phyloP scores from a whole-genome alignment of 148 eudicot species.

The Arctostaphylos glauca region DNA sequence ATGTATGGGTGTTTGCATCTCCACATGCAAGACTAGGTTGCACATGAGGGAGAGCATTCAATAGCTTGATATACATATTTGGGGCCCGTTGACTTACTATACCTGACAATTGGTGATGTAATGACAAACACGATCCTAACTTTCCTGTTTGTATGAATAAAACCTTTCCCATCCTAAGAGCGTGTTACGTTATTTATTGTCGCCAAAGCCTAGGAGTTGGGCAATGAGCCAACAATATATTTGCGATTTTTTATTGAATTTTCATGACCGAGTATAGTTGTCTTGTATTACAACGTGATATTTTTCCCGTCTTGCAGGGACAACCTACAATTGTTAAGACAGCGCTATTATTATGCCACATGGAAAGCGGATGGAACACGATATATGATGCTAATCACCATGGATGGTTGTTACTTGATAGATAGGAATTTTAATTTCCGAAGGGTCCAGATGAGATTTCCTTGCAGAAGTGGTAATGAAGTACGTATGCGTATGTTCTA shows the following conservation, averaged over 20 bases:
- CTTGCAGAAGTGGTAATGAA: conserved; percentile 70
- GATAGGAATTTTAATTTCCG: conserved; percentile 88
- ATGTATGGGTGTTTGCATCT: too few species aligned
- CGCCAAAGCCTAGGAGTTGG: not conserved
- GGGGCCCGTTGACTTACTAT: too few species aligned
- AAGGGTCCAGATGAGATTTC: conserved; percentile 99
- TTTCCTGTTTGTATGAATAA: not conserved
- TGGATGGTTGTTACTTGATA: conserved; percentile 86
- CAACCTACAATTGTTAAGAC: conserved; percentile 81
- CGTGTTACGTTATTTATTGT: not conserved
- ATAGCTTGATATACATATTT: too few species aligned
- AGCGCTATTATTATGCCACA: conserved; percentile 91
- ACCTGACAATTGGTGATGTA: too few species aligned
- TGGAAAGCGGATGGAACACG: conserved; percentile 99
- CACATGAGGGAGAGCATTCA: too few species aligned
- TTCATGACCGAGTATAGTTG: not conserved
- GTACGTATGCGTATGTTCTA: conserved; percentile 31
- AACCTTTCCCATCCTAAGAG: not conserved
- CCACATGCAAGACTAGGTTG: too few species aligned
- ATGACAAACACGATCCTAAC: too few species aligned
- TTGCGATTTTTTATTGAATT: not conserved
- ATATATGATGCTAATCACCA: conserved; percentile 88
- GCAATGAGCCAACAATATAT: not conserved
- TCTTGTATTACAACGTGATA: not conserved
- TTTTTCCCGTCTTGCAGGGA: conserved; percentile 52